Evolutionary conservation across 257 asterid species (phyloP).

Genomic region (Ligustrum vulgare): DNA sequence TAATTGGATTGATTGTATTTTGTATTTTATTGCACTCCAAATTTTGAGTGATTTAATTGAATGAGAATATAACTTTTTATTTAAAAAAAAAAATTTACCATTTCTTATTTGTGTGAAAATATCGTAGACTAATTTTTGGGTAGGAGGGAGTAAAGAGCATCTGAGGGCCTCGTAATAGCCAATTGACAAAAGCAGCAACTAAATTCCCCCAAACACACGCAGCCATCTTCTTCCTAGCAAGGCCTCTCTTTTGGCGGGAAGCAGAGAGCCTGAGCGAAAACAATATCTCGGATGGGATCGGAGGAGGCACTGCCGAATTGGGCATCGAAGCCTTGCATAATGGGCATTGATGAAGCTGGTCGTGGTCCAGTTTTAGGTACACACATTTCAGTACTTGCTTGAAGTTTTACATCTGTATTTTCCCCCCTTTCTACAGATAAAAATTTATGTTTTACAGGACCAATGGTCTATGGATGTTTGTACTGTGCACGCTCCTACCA

Average conservation of each 20-base stretch:
- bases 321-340: slow-evolving; percentile 87
- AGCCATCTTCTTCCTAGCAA: not conserved
- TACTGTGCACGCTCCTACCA: slow-evolving; percentile 79
- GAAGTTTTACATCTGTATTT: not conserved
- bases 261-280: slow-evolving; percentile 14
- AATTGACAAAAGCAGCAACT: too few relatives aligned
- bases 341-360: slow-evolving; percentile 99
- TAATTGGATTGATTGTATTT: too few relatives aligned
- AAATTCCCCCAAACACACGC: not conserved
- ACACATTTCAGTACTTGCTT: not conserved
- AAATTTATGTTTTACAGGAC: slow-evolving; percentile 50
- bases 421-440: not conserved
- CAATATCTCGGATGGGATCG: slow-evolving; percentile 42
- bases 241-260: slow-evolving; percentile 42
- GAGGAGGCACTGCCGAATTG: slow-evolving; percentile 56
- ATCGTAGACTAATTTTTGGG: too few relatives aligned
- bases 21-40: too few relatives aligned
- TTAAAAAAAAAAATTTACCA: too few relatives aligned
- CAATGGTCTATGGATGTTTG: slow-evolving; percentile 96
- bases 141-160: too few relatives aligned
- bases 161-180: too few relatives aligned
- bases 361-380: slow-evolving; percentile 98
- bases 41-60: too few relatives aligned
- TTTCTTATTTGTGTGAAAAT: too few relatives aligned
- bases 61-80: too few relatives aligned